phyloP scores from a whole-genome alignment of 192 early-diverging fungal genomes.

The Podila clonocystis region DNA sequence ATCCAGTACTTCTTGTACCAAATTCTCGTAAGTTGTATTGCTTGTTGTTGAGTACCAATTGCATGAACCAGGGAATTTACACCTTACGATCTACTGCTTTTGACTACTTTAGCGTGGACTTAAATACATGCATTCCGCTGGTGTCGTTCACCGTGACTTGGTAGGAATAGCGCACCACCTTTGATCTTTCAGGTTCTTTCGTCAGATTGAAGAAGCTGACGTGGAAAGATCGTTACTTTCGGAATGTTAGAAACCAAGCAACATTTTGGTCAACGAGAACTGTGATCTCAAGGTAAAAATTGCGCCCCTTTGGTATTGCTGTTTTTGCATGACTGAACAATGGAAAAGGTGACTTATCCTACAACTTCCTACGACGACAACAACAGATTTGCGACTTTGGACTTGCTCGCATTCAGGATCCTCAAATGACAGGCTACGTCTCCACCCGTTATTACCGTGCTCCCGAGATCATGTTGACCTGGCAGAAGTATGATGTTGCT shows the following conservation, averaged over 20 bases:
- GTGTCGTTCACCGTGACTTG: slow-evolving; percentile 95
- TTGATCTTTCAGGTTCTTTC: neutral
- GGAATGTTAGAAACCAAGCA: slow-evolving; percentile 72
- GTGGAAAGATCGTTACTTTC: neutral
- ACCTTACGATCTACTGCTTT: neutral
- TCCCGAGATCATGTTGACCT: slow-evolving; percentile 98
- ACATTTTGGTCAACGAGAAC: slow-evolving; percentile 97
- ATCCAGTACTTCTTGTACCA: slow-evolving; percentile 99
- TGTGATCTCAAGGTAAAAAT: slow-evolving; percentile 86
- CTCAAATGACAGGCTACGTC: slow-evolving; percentile 98
- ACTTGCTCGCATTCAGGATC: slow-evolving; percentile 92
- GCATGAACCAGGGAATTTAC: no score
- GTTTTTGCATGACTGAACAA: no score
- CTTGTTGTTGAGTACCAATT: no score
- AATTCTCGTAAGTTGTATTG: slow-evolving; percentile 71
- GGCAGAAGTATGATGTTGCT: slow-evolving; percentile 97
- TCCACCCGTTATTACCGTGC: slow-evolving; percentile 98
- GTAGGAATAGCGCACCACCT: slow-evolving; percentile 43
- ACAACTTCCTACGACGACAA: no score
- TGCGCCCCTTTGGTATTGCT: no score
- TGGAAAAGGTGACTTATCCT: no score
- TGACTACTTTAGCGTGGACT: slow-evolving; percentile 69
- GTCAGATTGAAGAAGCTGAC: no score
- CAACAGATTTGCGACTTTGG: slow-evolving; percentile 95
- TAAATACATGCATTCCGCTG: slow-evolving; percentile 95